Evolutionary conservation across 768 basidiomycete genomes (phyloP).

Genomic region (Mrakia blollopis): DNA sequence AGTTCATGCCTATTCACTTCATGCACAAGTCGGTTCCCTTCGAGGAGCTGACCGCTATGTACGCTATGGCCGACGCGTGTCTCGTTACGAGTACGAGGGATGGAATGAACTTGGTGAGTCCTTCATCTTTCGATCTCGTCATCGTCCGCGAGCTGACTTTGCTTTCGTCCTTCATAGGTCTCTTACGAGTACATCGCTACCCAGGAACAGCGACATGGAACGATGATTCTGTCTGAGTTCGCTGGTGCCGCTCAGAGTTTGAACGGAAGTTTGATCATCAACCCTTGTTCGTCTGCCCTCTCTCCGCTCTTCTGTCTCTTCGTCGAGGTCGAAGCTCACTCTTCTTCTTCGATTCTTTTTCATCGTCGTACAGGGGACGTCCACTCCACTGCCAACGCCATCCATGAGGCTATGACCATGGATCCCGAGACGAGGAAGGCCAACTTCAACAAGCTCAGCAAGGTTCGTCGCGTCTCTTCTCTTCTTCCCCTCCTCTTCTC

Average conservation of each 20-base stretch:
- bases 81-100: conserved; percentile 91
- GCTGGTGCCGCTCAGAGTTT: conserved; percentile 88
- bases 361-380: conserved; percentile 61
- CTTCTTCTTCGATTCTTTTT: neutral
- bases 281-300: conserved; percentile 53
- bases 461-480: conserved; percentile 46
- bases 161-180: conserved; percentile 54
- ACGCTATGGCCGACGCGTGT: conserved; percentile 93
- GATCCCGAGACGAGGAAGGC: conserved; percentile 71
- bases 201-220: conserved; percentile 85
- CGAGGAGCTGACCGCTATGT: conserved; percentile 95
- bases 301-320: conserved; percentile 39
- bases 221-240: conserved; percentile 97
- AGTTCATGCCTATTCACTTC: conserved; percentile 99
- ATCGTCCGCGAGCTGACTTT: neutral
- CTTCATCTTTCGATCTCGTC: neutral
- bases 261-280: conserved; percentile 93
- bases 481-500: neutral
- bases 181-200: conserved; percentile 98
- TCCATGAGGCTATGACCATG: conserved; percentile 91
- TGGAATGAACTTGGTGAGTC: conserved; percentile 93
- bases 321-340: neutral
- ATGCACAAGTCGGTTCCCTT: conserved; percentile 60
- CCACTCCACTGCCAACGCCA: conserved; percentile 97
- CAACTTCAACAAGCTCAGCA: conserved; percentile 92